These are phyloP conservation scores for Clausena lansium DNA, from an alignment of 345 rosid genomes.

Conservation along the genomic window DNA sequence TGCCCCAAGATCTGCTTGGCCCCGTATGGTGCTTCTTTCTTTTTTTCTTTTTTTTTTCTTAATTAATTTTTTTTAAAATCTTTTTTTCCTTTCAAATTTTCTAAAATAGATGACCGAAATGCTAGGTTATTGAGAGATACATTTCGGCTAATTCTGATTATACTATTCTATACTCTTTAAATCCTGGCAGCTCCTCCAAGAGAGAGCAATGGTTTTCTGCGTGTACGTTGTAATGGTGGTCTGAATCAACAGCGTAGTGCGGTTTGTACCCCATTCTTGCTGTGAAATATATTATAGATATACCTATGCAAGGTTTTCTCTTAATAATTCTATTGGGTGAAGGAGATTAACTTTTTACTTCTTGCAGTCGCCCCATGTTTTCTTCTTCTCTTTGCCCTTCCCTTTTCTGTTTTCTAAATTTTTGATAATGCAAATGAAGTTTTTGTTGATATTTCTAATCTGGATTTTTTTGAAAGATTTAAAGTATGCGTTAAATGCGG, in stretches of 20 bases:
- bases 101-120: neutral
- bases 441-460: neutral
- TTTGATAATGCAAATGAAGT: neutral
- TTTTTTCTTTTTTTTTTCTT: slow-evolving; percentile 11
- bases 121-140: neutral
- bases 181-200: slow-evolving; percentile 76
- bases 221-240: slow-evolving; percentile 98
- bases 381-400: neutral
- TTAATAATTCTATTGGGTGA: neutral
- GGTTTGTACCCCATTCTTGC: slow-evolving; percentile 45
- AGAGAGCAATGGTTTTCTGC: slow-evolving; percentile 85
- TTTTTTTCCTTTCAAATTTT: neutral
- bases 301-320: neutral
- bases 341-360: neutral
- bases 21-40: slow-evolving; percentile 39
- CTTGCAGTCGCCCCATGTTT: neutral
- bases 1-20: slow-evolving; percentile 94
- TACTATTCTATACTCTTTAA: neutral
- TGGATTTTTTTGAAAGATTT: neutral
- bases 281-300: neutral
- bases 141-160: neutral
- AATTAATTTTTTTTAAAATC: too few species aligned
- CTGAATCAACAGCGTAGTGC: slow-evolving; percentile 98
- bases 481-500: neutral
- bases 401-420: too few species aligned